phyloP scores from a whole-genome alignment of 2,329 filamentous ascomycete species.

The Dothideomycetes sp. region DNA sequence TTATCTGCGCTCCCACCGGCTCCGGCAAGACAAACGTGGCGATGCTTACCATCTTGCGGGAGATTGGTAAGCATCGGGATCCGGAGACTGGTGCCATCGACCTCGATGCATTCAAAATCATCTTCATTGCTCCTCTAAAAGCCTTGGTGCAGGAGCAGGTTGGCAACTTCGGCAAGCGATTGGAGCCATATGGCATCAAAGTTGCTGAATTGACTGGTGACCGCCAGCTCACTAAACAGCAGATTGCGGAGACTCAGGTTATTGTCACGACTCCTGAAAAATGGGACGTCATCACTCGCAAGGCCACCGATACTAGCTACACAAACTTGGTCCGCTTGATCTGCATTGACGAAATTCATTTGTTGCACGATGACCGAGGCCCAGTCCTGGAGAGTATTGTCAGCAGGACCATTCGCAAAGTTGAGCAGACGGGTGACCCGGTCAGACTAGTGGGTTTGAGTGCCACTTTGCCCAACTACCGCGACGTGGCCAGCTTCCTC shows the following conservation, averaged over 20 bases:
- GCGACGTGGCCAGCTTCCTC: conserved; percentile 89
- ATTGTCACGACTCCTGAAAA: conserved; percentile 98
- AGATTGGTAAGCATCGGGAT: conserved; percentile 91
- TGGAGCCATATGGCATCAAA: conserved; percentile 82
- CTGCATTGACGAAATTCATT: conserved; percentile 95
- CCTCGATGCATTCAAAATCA: conserved; percentile 93
- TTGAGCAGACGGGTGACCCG: conserved; percentile 86
- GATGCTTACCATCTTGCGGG: conserved; percentile 91
- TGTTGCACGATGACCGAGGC: conserved; percentile 93
- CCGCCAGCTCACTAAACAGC: conserved; percentile 94
- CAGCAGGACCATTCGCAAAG: conserved; percentile 81
- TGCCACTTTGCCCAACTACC: conserved; percentile 91
- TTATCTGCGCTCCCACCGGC: conserved; percentile 92
- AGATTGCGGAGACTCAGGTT: conserved; percentile 94
- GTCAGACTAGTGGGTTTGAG: conserved; percentile 87
- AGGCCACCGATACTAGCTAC: conserved; percentile 92
- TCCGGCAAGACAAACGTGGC: conserved; percentile 98
- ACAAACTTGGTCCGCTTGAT: conserved; percentile 93
- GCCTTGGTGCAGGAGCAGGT: conserved; percentile 96
- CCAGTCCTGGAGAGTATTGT: conserved; percentile 96
- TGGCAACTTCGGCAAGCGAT: conserved; percentile 85
- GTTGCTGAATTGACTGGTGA: conserved; percentile 97
- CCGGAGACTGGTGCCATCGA: conserved; percentile 85
- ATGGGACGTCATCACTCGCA: conserved; percentile 97
- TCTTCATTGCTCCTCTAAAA: conserved; percentile 94